A percentile compares a stretch with the other conserved stretches of the same genome.
Evolutionary conservation across 2,329 filamentous ascomycete genomes (phyloP).

Genomic region (Colletotrichum sp.): DNA sequence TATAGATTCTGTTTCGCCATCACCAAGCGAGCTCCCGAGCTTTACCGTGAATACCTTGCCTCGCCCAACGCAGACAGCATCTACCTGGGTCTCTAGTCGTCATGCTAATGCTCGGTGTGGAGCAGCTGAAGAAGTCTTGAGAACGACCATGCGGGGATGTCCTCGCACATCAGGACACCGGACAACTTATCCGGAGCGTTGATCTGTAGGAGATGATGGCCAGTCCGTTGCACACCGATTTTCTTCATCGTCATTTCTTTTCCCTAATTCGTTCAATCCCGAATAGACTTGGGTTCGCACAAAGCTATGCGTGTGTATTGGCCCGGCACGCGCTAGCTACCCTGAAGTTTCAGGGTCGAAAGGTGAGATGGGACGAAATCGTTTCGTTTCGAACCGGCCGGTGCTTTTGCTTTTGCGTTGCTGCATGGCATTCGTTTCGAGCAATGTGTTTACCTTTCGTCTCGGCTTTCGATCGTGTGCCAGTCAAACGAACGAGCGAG

Average conservation of each 20-base stretch:
- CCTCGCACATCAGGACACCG: background rate
- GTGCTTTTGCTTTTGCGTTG: background rate
- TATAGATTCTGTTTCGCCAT: slow-evolving; percentile 9
- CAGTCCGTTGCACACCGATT: background rate
- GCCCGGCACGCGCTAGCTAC: background rate
- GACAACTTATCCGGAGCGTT: background rate
- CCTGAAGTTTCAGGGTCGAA: background rate
- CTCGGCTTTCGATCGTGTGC: background rate
- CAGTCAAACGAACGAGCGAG: background rate
- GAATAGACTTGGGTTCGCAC: background rate
- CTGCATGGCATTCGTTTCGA: background rate
- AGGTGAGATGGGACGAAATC: background rate
- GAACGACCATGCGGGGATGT: background rate
- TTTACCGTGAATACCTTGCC: background rate
- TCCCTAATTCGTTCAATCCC: background rate
- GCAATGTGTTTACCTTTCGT: background rate
- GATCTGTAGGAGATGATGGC: background rate
- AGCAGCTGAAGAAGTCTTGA: background rate
- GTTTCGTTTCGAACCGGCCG: background rate
- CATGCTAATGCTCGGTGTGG: background rate
- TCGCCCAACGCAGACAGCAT: background rate
- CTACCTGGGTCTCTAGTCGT: background rate
- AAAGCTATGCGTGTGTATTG: background rate
- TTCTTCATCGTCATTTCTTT: background rate
- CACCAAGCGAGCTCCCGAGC: background rate